phyloP scores from a whole-genome alignment of 1,284 basidiomycete species.

The Leccinum griseonigrum region DNA sequence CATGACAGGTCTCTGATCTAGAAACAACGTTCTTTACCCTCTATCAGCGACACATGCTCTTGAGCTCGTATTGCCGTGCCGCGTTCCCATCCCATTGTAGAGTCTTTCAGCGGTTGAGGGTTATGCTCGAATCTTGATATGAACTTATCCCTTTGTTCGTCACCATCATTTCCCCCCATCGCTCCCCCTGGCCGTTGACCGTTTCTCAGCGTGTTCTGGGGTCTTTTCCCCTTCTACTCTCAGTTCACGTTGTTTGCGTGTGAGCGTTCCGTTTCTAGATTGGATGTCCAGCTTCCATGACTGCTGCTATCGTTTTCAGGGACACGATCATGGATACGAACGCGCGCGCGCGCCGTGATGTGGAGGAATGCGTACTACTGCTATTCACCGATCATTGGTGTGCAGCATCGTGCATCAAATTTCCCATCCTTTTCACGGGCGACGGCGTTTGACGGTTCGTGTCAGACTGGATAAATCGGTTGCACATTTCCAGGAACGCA shows the following conservation, averaged over 20 bases:
- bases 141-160: not conserved
- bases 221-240: not conserved
- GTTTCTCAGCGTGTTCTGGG: not conserved
- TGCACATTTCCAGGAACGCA: not conserved
- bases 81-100: not conserved
- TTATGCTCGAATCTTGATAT: not conserved
- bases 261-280: not conserved
- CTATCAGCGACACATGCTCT: not conserved
- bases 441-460: not conserved
- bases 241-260: not conserved
- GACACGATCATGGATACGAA: not conserved
- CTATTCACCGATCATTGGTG: not conserved
- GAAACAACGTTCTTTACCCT: conserved; percentile 4
- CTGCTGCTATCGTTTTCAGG: not conserved
- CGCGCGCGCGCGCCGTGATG: not conserved
- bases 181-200: not conserved
- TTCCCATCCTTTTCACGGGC: not conserved
- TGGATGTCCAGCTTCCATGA: not conserved
- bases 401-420: not conserved
- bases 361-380: not conserved
- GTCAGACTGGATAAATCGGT: not conserved
- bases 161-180: not conserved
- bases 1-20: not conserved
- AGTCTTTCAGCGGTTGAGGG: not conserved
- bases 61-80: not conserved